A percentile compares a stretch with the other conserved stretches of the same genome.
These are phyloP conservation scores for Sporothrix protearum DNA, from an alignment of 2,329 filamentous ascomycete species.

Conservation along the genomic window DNA sequence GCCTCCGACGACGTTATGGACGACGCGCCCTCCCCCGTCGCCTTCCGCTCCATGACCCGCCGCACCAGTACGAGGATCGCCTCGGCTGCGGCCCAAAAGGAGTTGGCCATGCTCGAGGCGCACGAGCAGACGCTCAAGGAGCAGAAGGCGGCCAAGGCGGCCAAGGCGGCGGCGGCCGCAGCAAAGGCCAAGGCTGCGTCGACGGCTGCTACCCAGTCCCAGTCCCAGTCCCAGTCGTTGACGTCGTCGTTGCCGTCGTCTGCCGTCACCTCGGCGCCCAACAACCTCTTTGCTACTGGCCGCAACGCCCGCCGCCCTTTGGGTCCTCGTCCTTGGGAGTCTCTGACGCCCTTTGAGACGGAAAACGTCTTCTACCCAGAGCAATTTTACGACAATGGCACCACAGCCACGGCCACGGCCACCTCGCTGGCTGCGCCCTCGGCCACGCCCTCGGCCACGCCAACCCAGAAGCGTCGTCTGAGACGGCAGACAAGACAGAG, in stretches of 20 bases:
- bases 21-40: constrained; percentile 7
- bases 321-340: constrained; percentile 25
- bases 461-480: background rate
- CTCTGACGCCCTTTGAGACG: constrained; percentile 26
- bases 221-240: too few relatives aligned
- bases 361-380: constrained; percentile 27
- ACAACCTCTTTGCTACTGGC: background rate
- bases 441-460: too few relatives aligned
- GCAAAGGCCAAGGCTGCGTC: background rate
- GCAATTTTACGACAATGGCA: constrained; percentile 23
- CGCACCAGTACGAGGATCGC: constrained; percentile 28
- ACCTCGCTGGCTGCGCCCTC: background rate
- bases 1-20: background rate
- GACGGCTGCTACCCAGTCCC: background rate
- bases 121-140: constrained; percentile 16
- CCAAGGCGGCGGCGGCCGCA: background rate
- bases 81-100: constrained; percentile 21
- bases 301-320: background rate
- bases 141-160: background rate
- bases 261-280: background rate
- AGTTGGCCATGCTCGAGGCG: constrained; percentile 17
- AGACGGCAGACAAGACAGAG: background rate
- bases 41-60: constrained; percentile 22
- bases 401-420: background rate
- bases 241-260: background rate